Evolutionary conservation across 2,329 filamentous ascomycete species (phyloP), one percentile per base, ranked within the genome.

Genomic region (Canariomyces notabilis): DNA sequence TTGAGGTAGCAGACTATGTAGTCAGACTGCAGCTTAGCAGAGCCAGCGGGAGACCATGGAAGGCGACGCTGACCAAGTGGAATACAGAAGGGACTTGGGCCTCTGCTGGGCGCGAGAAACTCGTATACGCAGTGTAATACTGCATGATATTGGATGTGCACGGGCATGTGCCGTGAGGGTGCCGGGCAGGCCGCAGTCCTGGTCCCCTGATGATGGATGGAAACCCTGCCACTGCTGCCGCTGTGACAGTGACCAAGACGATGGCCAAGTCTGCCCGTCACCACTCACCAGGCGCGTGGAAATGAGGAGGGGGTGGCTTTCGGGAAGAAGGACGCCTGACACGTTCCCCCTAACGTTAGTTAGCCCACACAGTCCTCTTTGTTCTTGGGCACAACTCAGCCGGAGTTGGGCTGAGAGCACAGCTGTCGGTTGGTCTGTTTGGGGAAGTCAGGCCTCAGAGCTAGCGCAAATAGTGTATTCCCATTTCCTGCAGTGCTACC

Each of bases 391-490:
- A n/a, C n/a, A n/a, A n/a, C n/a, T n/a, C n/a, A n/a, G n/a, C n/a
- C n/a, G n/a, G n/a, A n/a, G n/a, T n/a, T n/a, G n/a, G n/a, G n/a
- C n/a, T n/a, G n/a, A n/a, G n/a, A n/a, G n/a, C n/a, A n/a, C n/a
- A n/a, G n/a, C n/a, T n/a, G n/a, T n/a, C n/a, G n/a, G n/a, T n/a
- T n/a, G n/a, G n/a, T n/a, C 23, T 19, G 23, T 31, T 15, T 41
- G 19, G 26, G 23, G 26, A 11, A 20, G 23, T 39, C 29, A 14
- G 46, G 31, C 12, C 11, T 44, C 42, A 44, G 46, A 37, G 37
- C 42, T 37, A 34, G 42, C 42, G 37, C 31, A 41, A 42, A 45
- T 41, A 45, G 42, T 42, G 19, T 18, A 29, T 29, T n/a, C 26
- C 26, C 26, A 8, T 29, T 29, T 29, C 14, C 26, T 11, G 22